Base-by-base conservation (phyloP, 2,329 filamentous ascomycete genomes). In the Monascus ruber region DNA sequence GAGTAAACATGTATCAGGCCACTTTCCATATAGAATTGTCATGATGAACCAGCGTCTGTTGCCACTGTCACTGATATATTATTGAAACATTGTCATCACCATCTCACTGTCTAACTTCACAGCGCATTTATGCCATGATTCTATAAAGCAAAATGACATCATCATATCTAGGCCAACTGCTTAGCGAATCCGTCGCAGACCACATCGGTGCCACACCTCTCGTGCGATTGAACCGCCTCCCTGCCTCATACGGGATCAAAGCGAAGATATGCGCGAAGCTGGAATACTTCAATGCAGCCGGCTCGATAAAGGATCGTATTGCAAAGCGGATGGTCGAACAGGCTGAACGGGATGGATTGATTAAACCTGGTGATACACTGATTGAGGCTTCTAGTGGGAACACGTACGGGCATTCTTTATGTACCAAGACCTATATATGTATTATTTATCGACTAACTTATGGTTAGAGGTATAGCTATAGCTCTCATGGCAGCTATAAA, bases 331-430 rank as follows among this genome's bases (percentile, higher is more conserved):
- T 94, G 87, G 80, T 94, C 44, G 85, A 94, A 66, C 81, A 85
- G 59, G 87, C 87, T 24, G 87, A 94, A 72, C 77, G 75, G 59
- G 80, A 75, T 40, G 87, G 87, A 32, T 76, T 85, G 48, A 93
- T 94, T 65, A 91, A 86, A 72, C 87, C 87, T 25, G 87, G 86
- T 40, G 85, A 94, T 64, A 93, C 85, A 35, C 69, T 94, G 54
- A 94, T 94, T 56, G 87, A 94, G 73, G 87, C 87, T 5, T 94
- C 87, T 29, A 89, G 83, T 54, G 87, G 87, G 36, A 94, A 94
- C 62, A 94, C 87, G 66, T 60, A 47, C 36, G 54, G 5, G 26
- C 32, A 54, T 64, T 31, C 68, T 65, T 3, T 65, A 36, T 46
- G 63, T 43, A 6, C 58, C 63, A 34, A 68, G 29, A 29, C n/a